Evolutionary conservation across 768 basidiomycete genomes (phyloP).

Genomic region (Pulveroboletus sp.): DNA sequence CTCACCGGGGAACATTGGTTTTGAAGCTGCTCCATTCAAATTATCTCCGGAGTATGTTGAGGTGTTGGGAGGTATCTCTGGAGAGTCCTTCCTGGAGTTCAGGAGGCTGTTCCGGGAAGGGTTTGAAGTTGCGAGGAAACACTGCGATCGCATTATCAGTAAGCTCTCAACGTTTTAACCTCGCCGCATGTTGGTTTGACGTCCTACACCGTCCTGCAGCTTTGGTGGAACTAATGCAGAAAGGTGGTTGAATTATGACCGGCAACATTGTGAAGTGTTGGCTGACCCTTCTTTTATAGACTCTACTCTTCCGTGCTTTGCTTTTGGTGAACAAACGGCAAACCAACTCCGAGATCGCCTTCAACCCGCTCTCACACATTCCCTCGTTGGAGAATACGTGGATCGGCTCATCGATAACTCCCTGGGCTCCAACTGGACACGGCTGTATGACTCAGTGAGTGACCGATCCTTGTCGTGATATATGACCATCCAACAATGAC

Average conservation of each 20-base stretch:
- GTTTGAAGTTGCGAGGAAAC: conserved; percentile 91
- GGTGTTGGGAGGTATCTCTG: conserved; percentile 82
- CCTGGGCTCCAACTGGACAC: conserved; percentile 89
- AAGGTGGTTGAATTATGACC: conserved; percentile 47
- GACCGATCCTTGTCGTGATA: not conserved
- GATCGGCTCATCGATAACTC: conserved; percentile 88
- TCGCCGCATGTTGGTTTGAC: conserved; percentile 1
- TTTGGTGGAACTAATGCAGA: conserved; percentile 97
- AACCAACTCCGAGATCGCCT: conserved; percentile 87
- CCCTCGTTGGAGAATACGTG: conserved; percentile 81
- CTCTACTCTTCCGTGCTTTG: conserved; percentile 87
- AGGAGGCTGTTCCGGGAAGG: conserved; percentile 84
- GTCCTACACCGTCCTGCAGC: conserved; percentile 35
- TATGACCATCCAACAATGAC: conserved; percentile 1
- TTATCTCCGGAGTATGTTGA: conserved; percentile 93
- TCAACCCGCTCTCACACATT: conserved; percentile 84
- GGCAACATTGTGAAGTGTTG: not conserved
- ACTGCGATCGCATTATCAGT: conserved; percentile 96
- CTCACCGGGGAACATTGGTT: conserved; percentile 95
- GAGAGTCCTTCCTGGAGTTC: conserved; percentile 78
- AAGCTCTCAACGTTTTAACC: conserved; percentile 24
- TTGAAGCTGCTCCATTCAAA: conserved; percentile 99
- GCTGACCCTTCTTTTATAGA: conserved; percentile 42
- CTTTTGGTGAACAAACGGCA: conserved; percentile 88
- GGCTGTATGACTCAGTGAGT: conserved; percentile 90